A percentile compares a stretch with the other conserved stretches of the same genome.
Evolutionary conservation across 805 yeast species (phyloP).

Genomic region (Debaryomyces maramus): DNA sequence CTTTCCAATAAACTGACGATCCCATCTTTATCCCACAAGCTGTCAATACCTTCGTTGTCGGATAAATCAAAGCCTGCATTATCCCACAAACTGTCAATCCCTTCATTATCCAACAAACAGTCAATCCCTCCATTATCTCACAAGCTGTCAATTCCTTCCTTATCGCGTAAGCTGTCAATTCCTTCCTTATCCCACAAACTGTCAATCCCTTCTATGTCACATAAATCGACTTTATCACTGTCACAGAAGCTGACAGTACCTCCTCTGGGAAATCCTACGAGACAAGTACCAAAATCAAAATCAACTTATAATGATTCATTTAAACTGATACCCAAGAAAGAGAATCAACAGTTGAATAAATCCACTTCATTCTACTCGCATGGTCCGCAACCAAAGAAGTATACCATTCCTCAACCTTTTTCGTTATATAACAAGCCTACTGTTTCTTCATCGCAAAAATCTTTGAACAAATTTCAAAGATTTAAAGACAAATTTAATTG

Average conservation of each 20-base stretch:
- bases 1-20: constrained; percentile 7
- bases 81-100: neutral
- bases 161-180: neutral
- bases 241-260: constrained; percentile 16
- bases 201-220: neutral
- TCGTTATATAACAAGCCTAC: constrained; percentile 39
- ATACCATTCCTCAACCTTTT: constrained; percentile 31
- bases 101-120: constrained; percentile 6
- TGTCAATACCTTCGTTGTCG: constrained; percentile 13
- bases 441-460: constrained; percentile 39
- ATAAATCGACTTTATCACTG: constrained; percentile 9
- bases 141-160: constrained; percentile 14
- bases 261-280: constrained; percentile 6
- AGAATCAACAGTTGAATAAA: neutral
- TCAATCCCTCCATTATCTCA: constrained; percentile 4
- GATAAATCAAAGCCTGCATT: constrained; percentile 13
- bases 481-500: constrained; percentile 33
- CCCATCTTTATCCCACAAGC: constrained; percentile 14
- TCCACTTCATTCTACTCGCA: neutral
- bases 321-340: neutral
- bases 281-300: neutral
- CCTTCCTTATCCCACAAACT: constrained; percentile 6
- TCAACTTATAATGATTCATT: neutral
- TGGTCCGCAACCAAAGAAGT: neutral
- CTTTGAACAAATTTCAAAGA: constrained; percentile 34